These are phyloP conservation scores for Epichloe coenophiala DNA, from an alignment of 2,329 filamentous ascomycete species.

Conservation along the genomic window DNA sequence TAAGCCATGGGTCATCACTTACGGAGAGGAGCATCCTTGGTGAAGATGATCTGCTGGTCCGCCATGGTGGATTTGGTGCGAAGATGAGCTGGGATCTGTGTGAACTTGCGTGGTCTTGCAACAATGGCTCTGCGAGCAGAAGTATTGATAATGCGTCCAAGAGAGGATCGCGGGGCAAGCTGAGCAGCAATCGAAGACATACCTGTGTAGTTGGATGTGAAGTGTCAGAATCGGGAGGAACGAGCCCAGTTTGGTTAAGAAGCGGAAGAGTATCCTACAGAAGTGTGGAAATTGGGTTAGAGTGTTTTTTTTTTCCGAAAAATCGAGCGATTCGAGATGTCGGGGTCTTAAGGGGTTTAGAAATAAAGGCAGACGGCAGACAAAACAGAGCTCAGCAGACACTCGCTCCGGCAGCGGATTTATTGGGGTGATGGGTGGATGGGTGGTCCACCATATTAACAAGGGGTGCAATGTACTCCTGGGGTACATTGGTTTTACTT, in stretches of 20 bases:
- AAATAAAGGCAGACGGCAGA: background rate
- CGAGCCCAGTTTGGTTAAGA: background rate
- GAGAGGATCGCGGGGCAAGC: conserved; percentile 7
- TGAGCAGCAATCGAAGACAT: conserved; percentile 12
- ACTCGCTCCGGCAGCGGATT: background rate
- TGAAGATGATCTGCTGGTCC: conserved; percentile 37
- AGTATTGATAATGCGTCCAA: conserved; percentile 2
- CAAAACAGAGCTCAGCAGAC: background rate
- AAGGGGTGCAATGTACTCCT: too few relatives aligned
- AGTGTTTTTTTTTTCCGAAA: too few relatives aligned
- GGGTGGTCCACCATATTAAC: background rate
- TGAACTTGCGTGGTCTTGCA: conserved; percentile 14
- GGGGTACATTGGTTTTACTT: too few relatives aligned
- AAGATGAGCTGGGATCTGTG: conserved; percentile 15
- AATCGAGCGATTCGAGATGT: too few relatives aligned
- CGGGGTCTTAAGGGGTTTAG: too few relatives aligned
- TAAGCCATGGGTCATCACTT: conserved; percentile 17
- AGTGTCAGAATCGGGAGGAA: background rate
- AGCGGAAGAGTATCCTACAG: background rate
- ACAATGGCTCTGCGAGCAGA: conserved; percentile 1
- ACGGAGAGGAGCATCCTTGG: conserved; percentile 47
- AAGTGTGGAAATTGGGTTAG: background rate
- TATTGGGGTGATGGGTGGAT: background rate
- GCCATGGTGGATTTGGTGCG: conserved; percentile 28
- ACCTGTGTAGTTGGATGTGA: conserved; percentile 9